A percentile compares a stretch with the other conserved stretches of the same genome.
Evolutionary conservation across 2,329 filamentous ascomycete species (phyloP).

Genomic region (Epicoccum sorghinum): DNA sequence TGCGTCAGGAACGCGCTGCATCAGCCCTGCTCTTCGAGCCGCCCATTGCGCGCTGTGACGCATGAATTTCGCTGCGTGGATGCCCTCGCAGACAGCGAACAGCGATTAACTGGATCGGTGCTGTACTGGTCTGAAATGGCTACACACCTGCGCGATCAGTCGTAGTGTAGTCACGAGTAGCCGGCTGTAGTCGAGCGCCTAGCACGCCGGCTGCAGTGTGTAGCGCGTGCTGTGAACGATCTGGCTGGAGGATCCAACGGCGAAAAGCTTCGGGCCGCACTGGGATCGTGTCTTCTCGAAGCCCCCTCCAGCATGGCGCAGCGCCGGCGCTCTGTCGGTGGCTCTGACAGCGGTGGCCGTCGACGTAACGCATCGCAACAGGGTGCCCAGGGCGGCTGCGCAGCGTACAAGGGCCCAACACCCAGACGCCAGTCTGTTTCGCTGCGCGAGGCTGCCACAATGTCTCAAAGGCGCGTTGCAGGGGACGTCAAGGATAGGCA

Average conservation of each 20-base stretch:
- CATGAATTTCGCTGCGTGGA: constrained; percentile 38
- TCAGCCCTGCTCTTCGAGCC: constrained; percentile 49
- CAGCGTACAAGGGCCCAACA: constrained; percentile 5
- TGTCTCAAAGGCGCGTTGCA: constrained; percentile 25
- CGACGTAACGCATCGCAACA: constrained; percentile 30
- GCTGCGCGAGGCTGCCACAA: constrained; percentile 39
- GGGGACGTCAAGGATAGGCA: constrained; percentile 12
- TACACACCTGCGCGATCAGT: constrained; percentile 47
- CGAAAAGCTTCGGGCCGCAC: constrained; percentile 48
- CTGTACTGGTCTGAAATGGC: constrained; percentile 30
- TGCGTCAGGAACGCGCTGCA: constrained; percentile 51
- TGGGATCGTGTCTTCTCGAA: constrained; percentile 48
- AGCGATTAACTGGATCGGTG: constrained; percentile 33
- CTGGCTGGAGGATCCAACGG: constrained; percentile 44
- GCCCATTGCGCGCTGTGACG: constrained; percentile 42
- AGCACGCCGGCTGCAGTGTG: constrained; percentile 34
- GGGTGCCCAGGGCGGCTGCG: constrained; percentile 7
- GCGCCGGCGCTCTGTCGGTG: constrained; percentile 33
- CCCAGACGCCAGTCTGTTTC: constrained; percentile 19
- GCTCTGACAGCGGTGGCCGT: constrained; percentile 40
- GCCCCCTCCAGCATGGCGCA: constrained; percentile 38
- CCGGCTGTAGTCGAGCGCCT: constrained; percentile 31
- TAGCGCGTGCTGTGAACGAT: constrained; percentile 35
- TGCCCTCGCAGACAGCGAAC: constrained; percentile 28
- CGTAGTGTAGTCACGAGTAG: constrained; percentile 25